Conservation (phyloP, 345 rosid species). For the Arabidopsis thaliana region DNA sequence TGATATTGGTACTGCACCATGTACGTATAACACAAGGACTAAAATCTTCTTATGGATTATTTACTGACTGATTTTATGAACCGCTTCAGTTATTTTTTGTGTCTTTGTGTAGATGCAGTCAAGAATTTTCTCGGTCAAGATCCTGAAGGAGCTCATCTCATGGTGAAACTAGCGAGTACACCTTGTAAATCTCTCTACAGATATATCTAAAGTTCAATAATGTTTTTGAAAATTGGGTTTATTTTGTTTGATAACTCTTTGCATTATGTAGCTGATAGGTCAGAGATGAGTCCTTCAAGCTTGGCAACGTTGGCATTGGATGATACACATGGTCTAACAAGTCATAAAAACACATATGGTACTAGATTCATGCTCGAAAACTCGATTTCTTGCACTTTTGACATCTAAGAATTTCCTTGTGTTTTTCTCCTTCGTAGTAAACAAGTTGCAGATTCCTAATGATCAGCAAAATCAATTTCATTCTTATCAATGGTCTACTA, state of each 20-base stretch:
- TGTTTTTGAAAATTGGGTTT: background rate
- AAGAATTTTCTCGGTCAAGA: background rate
- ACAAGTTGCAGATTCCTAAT: background rate
- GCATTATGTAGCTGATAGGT: background rate
- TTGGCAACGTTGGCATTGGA: background rate
- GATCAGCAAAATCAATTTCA: background rate
- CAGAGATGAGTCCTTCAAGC: background rate
- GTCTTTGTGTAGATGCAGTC: slow-evolving; percentile 4
- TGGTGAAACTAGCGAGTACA: background rate
- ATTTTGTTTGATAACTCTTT: background rate
- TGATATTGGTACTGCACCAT: background rate
- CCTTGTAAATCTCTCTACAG: background rate
- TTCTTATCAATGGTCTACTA: background rate
- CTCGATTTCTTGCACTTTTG: background rate
- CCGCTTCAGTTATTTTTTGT: background rate
- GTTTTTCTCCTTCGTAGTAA: slow-evolving; percentile 1
- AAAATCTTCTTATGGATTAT: background rate
- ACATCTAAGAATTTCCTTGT: background rate
- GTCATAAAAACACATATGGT: slow-evolving; percentile 1
- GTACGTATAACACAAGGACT: slow-evolving; percentile 24
- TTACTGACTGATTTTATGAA: background rate
- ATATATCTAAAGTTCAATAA: background rate
- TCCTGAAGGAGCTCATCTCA: background rate
- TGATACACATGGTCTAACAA: slow-evolving; percentile 6
- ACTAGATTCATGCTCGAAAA: background rate